Evolutionary conservation across 2,329 filamentous ascomycete species (phyloP).

Genomic region (Penicillium sp.): DNA sequence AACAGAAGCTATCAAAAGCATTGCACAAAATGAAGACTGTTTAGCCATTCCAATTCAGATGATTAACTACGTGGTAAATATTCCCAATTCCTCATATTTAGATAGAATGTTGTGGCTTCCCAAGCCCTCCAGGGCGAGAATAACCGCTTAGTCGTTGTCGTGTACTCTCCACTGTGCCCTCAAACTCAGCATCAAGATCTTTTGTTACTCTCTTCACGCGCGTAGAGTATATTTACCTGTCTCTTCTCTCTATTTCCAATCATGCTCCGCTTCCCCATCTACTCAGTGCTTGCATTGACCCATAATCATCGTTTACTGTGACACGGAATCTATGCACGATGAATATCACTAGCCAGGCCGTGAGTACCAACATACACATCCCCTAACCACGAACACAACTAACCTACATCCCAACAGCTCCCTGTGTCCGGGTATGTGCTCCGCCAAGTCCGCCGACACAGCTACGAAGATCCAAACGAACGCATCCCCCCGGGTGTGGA

Average conservation of each 20-base stretch:
- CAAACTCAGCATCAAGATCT: too few relatives aligned
- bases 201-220: background rate
- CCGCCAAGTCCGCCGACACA: background rate
- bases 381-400: background rate
- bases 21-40: background rate
- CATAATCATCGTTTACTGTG: background rate
- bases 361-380: background rate
- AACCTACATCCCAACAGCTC: background rate
- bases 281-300: background rate
- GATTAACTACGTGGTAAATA: too few relatives aligned
- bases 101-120: background rate
- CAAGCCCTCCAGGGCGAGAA: background rate
- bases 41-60: background rate
- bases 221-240: too few relatives aligned
- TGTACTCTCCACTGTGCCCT: too few relatives aligned
- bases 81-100: background rate
- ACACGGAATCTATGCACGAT: background rate
- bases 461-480: background rate
- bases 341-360: background rate
- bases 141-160: background rate
- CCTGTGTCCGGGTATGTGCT: background rate
- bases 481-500: constrained; percentile 15
- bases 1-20: background rate
- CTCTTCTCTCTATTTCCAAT: background rate
- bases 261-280: background rate